Evolutionary conservation across 75 land plant species (phyloP).

Genomic region (Pinus tabuliformis): DNA sequence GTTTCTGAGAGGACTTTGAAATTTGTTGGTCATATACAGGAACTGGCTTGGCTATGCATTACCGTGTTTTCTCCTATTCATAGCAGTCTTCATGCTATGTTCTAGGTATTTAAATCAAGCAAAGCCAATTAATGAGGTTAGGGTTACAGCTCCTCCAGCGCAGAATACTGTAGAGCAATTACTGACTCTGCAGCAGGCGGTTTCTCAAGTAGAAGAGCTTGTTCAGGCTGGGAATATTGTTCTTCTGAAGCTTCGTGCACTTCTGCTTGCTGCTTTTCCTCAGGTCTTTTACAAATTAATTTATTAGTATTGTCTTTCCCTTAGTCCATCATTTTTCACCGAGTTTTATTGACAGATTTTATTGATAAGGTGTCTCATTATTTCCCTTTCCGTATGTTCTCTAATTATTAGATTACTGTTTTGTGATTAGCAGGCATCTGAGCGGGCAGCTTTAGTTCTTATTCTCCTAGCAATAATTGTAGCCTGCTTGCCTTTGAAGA

Average conservation of each 20-base stretch:
- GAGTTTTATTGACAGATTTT: neutral
- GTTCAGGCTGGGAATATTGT: constrained; percentile 85
- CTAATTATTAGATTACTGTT: neutral
- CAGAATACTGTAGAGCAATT: constrained; percentile 93
- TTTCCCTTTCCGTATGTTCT: neutral
- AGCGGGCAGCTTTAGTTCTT: constrained; percentile 54
- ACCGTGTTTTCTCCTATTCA: constrained; percentile 37
- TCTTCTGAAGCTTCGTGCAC: constrained; percentile 78
- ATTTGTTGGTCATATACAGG: constrained; percentile 37
- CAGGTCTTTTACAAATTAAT: constrained; percentile 48
- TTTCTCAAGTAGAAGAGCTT: constrained; percentile 70
- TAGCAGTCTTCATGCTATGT: constrained; percentile 66
- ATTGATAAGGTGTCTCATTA: too few relatives aligned
- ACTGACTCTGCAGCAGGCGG: constrained; percentile 83
- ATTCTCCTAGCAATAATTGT: constrained; percentile 45
- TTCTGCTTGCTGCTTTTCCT: constrained; percentile 72
- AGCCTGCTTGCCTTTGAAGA: constrained; percentile 61
- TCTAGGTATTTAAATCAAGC: constrained; percentile 45
- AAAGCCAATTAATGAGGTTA: constrained; percentile 50
- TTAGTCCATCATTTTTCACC: neutral
- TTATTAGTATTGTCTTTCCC: neutral
- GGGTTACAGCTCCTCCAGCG: constrained; percentile 72
- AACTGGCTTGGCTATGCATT: constrained; percentile 63
- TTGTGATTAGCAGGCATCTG: constrained; percentile 62
- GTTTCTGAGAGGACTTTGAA: neutral